Evolutionary conservation across 2,329 filamentous ascomycete genomes (phyloP), one percentile per base, ranked within the genome.

Genomic region (Bisporella sp.): DNA sequence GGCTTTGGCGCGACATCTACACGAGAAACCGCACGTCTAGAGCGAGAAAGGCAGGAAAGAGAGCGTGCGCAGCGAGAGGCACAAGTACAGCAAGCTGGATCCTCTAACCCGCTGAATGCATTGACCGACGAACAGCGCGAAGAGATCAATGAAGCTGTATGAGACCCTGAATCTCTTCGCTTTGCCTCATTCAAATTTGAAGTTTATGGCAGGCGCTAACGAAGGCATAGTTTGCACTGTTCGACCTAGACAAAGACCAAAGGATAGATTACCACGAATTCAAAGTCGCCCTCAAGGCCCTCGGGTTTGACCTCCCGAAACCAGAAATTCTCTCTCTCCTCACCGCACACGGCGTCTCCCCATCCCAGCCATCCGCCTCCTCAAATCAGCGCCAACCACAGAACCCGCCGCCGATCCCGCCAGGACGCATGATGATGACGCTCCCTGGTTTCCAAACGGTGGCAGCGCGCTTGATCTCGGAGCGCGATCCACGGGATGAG

Each of bases 221-320:
- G 21, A 21, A 21, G n/a, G 35, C 37, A 41, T 58, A 95, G 87
- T 97, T 97, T 70, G 84, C 85, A 55, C 83, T 97, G 58, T 97
- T 99, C 76, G 93, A 97, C 68, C 86, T 96, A 64, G 92, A 97
- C 76, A 92, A 95, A 68, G 91, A 97, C 72, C 81, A 84, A 44
- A 84, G 87, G 69, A 89, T 99, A 65, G 92, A 97, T 73, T 97
- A 96, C 75, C 93, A 97, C 73, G 93, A 99, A 72, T 88, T 97
- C 67, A 92, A 93, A 70, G 93, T 97, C 71, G 90, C 92, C 54
- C 84, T 97, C 62, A 93, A 95, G 67, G 93, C 93, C 4, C 82
- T 99, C 1, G 93, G 93, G 57, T 97, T 97, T 73, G 89, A 95
- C 63, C 76, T 96, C 46, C 79, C 89, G 52, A 96, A 96, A 68